Evolutionary conservation across 129 eudicot genomes (phyloP), one percentile per base, ranked within the genome.

Genomic region (Chrysanthemum makinoi): DNA sequence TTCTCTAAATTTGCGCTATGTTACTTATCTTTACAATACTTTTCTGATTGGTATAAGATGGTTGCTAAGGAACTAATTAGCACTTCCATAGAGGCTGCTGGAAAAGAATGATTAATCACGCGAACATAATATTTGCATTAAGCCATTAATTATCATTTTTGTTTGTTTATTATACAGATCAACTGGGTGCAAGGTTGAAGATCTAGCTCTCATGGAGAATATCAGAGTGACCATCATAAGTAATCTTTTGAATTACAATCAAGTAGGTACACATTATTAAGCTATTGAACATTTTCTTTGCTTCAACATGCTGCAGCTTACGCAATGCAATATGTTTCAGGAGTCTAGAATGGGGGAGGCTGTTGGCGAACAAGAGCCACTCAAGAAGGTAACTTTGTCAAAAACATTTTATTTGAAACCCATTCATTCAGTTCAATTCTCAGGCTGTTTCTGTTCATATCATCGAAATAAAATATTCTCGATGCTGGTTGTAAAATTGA

Each of bases 261-360:
- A 96, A 15, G 98, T 93, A 87, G 61, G 95, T 80, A 65, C 69
- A 72, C 3, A 18, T 77, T 46, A 6, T 57, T 53, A 39, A 39
- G 58, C 7, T 73, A 39, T 14, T 63, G 30, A 62, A 39, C 18
- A 19, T 69, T 9, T 61, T 22, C 61, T 51, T 69, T 68, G 65
- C 35, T 65, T 26, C 1, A 2, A 56, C 67, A 54, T n/a, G 47
- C 22, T 28, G 33, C 33, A 55, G 60, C 54, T 65, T 82, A 62
- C 53, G 1, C 74, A 26, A 63, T 68, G 73, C 44, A 12, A 62
- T 6, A 49, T 59, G 18, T 69, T 59, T 65, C 54, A 93, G 98
- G 98, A 28, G 35, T 22, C 98, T 60, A 94, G 98, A 71, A 85
- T 94, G 95, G 98, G 98, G 24, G 95, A 93, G 76, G 95, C 88